Evolutionary conservation across 1,139 yeast genomes (phyloP).

Genomic region (Meyerozyma guilliermondii): DNA sequence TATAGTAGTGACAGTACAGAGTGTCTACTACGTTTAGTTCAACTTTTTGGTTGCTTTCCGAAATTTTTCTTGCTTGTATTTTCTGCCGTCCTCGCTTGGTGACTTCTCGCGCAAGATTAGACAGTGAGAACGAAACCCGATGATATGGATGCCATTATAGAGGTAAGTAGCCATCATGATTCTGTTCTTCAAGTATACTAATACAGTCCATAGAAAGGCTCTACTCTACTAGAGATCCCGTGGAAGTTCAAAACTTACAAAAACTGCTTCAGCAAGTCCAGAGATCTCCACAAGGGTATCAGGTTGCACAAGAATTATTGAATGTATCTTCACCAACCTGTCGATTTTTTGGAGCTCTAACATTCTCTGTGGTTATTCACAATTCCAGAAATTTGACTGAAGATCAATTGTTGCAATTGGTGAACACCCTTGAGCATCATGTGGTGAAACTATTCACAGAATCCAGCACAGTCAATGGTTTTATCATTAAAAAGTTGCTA

Average conservation of each 20-base stretch:
- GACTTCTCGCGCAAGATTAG: neutral
- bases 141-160: neutral
- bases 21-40: too few species aligned
- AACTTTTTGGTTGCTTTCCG: neutral
- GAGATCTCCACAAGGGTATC: constrained; percentile 44
- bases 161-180: neutral
- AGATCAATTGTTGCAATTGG: neutral
- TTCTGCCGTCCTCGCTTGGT: too few species aligned
- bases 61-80: neutral
- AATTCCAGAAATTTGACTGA: constrained; percentile 15
- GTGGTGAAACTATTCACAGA: neutral
- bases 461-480: constrained; percentile 9
- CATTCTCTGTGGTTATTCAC: constrained; percentile 56
- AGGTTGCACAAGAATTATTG: constrained; percentile 47
- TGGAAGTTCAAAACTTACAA: constrained; percentile 43
- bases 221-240: constrained; percentile 38
- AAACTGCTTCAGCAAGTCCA: constrained; percentile 50
- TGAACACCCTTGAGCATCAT: neutral
- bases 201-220: constrained; percentile 33
- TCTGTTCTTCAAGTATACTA: neutral
- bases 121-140: neutral
- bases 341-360: constrained; percentile 68
- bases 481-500: constrained; percentile 31
- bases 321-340: constrained; percentile 41
- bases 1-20: too few species aligned